phyloP scores from a whole-genome alignment of 164 flowering plant species.

The Chimonanthus praecox region DNA sequence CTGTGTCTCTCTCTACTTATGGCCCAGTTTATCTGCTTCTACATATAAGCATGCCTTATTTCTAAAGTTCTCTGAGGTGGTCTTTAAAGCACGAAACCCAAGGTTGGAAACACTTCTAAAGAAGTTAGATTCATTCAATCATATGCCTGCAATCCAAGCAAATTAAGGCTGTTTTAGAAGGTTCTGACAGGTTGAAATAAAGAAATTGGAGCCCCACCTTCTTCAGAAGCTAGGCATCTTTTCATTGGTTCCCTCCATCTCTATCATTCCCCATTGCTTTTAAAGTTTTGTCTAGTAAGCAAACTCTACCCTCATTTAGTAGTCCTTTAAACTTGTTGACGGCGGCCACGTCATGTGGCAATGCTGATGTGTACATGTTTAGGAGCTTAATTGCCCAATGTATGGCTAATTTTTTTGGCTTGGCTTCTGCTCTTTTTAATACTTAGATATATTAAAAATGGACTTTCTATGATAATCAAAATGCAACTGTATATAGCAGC shows the following conservation, averaged over 20 bases:
- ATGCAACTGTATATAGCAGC: no score
- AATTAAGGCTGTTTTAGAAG: constrained; percentile 59
- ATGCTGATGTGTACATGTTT: constrained; percentile 17
- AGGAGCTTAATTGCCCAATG: background rate
- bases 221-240: constrained; percentile 83
- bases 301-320: constrained; percentile 18
- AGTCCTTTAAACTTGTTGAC: constrained; percentile 11
- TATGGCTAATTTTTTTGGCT: background rate
- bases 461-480: no score
- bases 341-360: constrained; percentile 29
- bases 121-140: constrained; percentile 63
- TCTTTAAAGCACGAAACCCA: constrained; percentile 40
- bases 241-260: constrained; percentile 31
- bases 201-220: constrained; percentile 40
- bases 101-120: constrained; percentile 29
- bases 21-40: constrained; percentile 23
- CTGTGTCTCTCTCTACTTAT: constrained; percentile 5
- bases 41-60: constrained; percentile 20
- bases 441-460: no score
- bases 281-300: constrained; percentile 42
- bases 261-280: constrained; percentile 36
- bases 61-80: constrained; percentile 35
- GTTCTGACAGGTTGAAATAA: constrained; percentile 63
- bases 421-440: background rate
- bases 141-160: constrained; percentile 52